Evolutionary conservation across 1,284 basidiomycete species (phyloP), one percentile per base, ranked within the genome.

Genomic region (Bjerkandera adusta): DNA sequence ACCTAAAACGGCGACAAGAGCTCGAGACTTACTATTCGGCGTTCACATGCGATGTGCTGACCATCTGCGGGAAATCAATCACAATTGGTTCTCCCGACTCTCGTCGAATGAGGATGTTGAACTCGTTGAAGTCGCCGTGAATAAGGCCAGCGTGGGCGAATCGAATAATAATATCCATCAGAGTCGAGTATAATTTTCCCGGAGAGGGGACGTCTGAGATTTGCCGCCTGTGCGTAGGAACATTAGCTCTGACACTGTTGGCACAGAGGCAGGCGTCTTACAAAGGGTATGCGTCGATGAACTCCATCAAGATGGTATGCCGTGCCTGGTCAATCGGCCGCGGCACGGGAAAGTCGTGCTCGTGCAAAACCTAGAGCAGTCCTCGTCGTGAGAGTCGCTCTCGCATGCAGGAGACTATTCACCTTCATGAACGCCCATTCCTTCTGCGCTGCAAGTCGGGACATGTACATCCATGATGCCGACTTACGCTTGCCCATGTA

Each of bases 381-480:
- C 5, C 36, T 5, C 35, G 34, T 15, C 35, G 47, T 38, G 25
- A 43, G 45, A 32, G 39, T 32, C 15, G 12, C 16, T 36, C 22
- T 38, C 29, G 36, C 20, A 13, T 18, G 12, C 3, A 36, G 34
- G 11, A 5, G 21, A 24, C 20, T 15, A 62, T 60, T 27, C 47
- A 91, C 93, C 78, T 97, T 97, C 93, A 99, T 97, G 66, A 98
- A 99, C 0, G 92, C 92, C 76, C 86, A 99, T 66, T 99, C 96
- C 65, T 98, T 98, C 69, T 96, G 87, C 4, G 96, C 96, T 8
- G 94, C 89, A 37, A 99, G 70, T 22, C 96, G 82, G 44, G 92
- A 96, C 92, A 99, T 94, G 70, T 97, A 99, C 95, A 99, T 97
- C 96, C 96, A 99, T 24, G 92, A 96, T 0, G 95, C 95, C 27